Percentiles rank a stretch among this genome's conserved stretches.
Evolutionary conservation across 805 yeast genomes (phyloP).

Genomic region (Ogataea allantospora): DNA sequence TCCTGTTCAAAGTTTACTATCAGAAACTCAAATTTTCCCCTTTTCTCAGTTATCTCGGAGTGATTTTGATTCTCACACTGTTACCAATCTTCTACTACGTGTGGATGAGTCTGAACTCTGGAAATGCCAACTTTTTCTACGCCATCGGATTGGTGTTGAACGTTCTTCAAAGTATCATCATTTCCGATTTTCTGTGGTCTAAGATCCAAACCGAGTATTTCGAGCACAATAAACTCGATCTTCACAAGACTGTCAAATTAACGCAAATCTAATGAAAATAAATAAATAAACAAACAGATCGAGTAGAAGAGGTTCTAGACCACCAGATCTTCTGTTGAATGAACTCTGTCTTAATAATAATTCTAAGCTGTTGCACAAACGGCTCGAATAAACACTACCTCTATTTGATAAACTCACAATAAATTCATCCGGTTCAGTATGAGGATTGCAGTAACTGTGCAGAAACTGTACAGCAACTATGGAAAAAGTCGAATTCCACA

Average conservation of each 20-base stretch:
- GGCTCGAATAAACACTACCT: no score
- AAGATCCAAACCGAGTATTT: constrained; percentile 64
- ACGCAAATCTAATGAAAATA: constrained; percentile 43
- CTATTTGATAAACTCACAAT: no score
- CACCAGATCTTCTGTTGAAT: background rate
- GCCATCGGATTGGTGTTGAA: constrained; percentile 86
- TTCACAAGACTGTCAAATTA: constrained; percentile 39
- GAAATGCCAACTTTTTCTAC: constrained; percentile 94
- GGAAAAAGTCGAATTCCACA: no score
- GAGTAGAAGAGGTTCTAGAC: background rate
- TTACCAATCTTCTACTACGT: constrained; percentile 89
- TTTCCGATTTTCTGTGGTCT: constrained; percentile 83
- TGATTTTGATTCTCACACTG: constrained; percentile 45
- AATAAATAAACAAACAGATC: background rate
- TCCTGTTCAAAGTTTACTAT: constrained; percentile 30
- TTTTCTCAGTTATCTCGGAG: constrained; percentile 27
- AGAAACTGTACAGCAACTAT: no score
- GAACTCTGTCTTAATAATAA: no score
- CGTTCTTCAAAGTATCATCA: constrained; percentile 60
- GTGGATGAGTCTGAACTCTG: constrained; percentile 93
- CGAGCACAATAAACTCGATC: constrained; percentile 41
- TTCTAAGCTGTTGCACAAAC: no score
- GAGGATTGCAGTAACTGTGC: no score
- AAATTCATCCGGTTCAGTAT: no score
- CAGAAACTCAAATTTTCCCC: constrained; percentile 30